phyloP scores from a whole-genome alignment of 768 basidiomycete species.

The Suillus brevipes region DNA sequence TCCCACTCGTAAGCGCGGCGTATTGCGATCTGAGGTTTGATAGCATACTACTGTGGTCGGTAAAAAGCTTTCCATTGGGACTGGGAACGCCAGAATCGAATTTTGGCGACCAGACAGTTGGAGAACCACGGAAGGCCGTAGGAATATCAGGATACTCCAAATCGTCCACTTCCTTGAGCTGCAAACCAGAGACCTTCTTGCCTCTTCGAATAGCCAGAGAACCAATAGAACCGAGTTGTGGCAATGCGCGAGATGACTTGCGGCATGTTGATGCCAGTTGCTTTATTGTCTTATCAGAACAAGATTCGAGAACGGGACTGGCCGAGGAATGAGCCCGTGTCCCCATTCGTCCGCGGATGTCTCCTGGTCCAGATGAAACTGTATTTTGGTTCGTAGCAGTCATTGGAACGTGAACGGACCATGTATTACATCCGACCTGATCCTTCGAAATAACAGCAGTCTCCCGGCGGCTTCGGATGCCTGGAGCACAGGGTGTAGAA shows the following conservation, averaged over 20 bases:
- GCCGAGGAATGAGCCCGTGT: not conserved
- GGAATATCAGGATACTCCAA: constrained; percentile 43
- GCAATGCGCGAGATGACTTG: constrained; percentile 1
- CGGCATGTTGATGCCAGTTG: not conserved
- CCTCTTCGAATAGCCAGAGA: constrained; percentile 43
- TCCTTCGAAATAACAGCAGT: not conserved
- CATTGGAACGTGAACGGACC: constrained; percentile 1
- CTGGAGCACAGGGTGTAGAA: not conserved
- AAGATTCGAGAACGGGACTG: constrained; percentile 1
- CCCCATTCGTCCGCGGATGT: not conserved
- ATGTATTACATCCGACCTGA: not conserved
- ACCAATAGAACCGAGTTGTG: constrained; percentile 12
- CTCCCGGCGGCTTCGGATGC: not conserved
- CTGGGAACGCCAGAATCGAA: constrained; percentile 19
- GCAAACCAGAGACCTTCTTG: constrained; percentile 32
- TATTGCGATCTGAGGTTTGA: constrained; percentile 33
- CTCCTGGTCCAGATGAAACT: not conserved
- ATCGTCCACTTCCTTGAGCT: constrained; percentile 20
- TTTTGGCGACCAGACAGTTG: constrained; percentile 32
- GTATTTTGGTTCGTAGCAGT: not conserved
- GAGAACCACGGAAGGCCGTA: constrained; percentile 42
- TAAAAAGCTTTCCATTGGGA: constrained; percentile 16
- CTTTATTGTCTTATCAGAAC: constrained; percentile 5
- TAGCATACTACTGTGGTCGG: constrained; percentile 40
- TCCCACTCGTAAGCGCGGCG: constrained; percentile 25